Evolutionary conservation across 106 monocot species (phyloP), one percentile per base, ranked within the genome.

Genomic region (Gastrodia elata): DNA sequence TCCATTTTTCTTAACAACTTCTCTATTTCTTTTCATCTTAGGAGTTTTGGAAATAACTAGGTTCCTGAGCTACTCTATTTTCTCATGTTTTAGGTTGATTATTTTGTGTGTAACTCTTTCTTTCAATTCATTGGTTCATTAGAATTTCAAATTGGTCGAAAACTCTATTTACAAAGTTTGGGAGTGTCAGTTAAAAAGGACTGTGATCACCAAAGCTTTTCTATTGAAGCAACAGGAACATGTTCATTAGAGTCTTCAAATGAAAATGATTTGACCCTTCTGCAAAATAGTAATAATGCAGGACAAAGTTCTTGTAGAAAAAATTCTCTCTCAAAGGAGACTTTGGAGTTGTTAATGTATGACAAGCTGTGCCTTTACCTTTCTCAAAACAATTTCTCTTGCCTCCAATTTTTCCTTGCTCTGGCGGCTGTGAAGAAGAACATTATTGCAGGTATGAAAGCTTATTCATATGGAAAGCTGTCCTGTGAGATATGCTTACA

Each of bases 71-170:
- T 48, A 34, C 36, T 56, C 28, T 61, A 46, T 67, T 43, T 39
- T 77, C 35, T 81, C 9, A n/a, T 74, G 22, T 73, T 81, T 73
- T 84, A 96, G 96, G 85, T 96, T 76, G 96, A 96, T 71, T 96
- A 90, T 83, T 84, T 86, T 81, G 92, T 92, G 72, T 96, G 96
- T 76, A 90, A 92, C 79, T 83, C 83, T 56, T 96, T 92, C 49
- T 96, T 87, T 84, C 71, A 86, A 70, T 96, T 80, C 76, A 86
- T 92, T 80, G 96, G 92, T 68, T 92, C 96, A 41, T 75, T 96
- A 35, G 96, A 96, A 75, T 77, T 87, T 80, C 96, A 96, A 76
- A 96, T 96, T 87, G 96, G 96, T 48, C 87, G 96, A 67, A 92
- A 84, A 71, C 79, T 96, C 35, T 92, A 86, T 86, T 82, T 92